These are phyloP conservation scores for Penicillium goetzii DNA, from an alignment of 495 filamentous ascomycete genomes.

Conservation along the genomic window DNA sequence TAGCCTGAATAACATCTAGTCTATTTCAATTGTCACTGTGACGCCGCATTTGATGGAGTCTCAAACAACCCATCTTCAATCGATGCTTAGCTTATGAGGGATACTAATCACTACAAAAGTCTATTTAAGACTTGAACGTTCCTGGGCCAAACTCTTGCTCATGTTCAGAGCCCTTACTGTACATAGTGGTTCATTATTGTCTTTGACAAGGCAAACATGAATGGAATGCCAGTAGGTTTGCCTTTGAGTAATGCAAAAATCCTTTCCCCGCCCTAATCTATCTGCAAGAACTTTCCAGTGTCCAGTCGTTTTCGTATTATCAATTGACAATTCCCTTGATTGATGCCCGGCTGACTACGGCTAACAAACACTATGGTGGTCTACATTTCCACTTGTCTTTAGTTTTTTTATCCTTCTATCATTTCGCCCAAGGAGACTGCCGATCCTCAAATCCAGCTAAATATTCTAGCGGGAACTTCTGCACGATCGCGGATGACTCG, in stretches of 20 bases:
- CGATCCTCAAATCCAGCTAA: not conserved
- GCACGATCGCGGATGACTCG: constrained; percentile 12
- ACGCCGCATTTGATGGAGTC: not conserved
- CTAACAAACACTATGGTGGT: not conserved
- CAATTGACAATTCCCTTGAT: not conserved
- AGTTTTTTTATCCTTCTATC: not conserved
- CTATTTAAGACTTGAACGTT: not conserved
- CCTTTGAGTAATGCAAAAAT: not conserved
- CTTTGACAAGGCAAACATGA: not conserved
- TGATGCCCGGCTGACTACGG: not conserved
- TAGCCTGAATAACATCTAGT: too few relatives aligned
- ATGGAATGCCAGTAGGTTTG: not conserved
- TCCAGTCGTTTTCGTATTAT: not conserved
- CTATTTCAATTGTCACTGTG: too few relatives aligned
- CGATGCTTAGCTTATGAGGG: not conserved
- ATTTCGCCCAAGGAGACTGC: not conserved
- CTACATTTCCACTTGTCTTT: not conserved
- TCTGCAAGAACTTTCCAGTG: not conserved
- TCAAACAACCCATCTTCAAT: not conserved
- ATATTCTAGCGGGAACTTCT: constrained; percentile 9
- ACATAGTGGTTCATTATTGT: not conserved
- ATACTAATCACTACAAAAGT: not conserved
- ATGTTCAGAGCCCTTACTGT: not conserved
- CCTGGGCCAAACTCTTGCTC: not conserved
- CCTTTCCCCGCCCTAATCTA: not conserved